These are phyloP conservation scores for Nicotiana sylvestris DNA, from an alignment of 257 asterid species.

Conservation along the genomic window DNA sequence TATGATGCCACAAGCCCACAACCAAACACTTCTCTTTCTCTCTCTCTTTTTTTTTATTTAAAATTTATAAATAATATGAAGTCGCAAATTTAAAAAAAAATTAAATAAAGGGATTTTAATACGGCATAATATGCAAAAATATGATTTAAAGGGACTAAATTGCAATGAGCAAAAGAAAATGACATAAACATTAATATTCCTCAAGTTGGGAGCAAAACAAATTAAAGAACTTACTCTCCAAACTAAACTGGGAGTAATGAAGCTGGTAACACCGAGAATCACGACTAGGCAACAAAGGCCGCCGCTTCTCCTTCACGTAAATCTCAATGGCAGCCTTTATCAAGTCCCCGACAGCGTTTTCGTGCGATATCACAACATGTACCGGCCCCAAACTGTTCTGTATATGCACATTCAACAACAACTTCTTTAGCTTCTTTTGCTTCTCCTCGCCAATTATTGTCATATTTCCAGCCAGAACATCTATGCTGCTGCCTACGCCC, in stretches of 20 bases:
- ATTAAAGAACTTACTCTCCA: conserved; percentile 37
- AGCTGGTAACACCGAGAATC: conserved; percentile 40
- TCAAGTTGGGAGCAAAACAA: not conserved
- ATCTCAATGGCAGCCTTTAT: conserved; percentile 41
- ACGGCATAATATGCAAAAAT: too few relatives aligned
- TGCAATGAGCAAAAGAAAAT: not conserved
- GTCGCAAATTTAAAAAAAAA: too few relatives aligned
- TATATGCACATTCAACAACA: conserved; percentile 47
- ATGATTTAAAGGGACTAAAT: too few relatives aligned
- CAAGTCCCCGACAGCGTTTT: conserved; percentile 42
- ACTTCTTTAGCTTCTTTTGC: conserved; percentile 32
- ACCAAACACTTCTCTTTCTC: too few relatives aligned
- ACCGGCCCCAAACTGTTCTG: conserved; percentile 53
- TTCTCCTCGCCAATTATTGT: not conserved
- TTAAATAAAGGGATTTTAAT: too few relatives aligned
- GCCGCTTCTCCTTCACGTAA: conserved; percentile 51
- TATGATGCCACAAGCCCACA: too few relatives aligned
- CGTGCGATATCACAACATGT: conserved; percentile 49
- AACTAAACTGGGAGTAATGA: conserved; percentile 53
- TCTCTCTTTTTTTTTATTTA: too few relatives aligned
- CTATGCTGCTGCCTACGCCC: not conserved
- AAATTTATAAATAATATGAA: too few relatives aligned
- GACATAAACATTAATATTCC: too few relatives aligned
- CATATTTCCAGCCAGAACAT: conserved; percentile 1
- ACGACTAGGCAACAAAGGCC: conserved; percentile 36